phyloP scores from a whole-genome alignment of 1,139 yeast genomes.

The Blastobotrys niveus region DNA sequence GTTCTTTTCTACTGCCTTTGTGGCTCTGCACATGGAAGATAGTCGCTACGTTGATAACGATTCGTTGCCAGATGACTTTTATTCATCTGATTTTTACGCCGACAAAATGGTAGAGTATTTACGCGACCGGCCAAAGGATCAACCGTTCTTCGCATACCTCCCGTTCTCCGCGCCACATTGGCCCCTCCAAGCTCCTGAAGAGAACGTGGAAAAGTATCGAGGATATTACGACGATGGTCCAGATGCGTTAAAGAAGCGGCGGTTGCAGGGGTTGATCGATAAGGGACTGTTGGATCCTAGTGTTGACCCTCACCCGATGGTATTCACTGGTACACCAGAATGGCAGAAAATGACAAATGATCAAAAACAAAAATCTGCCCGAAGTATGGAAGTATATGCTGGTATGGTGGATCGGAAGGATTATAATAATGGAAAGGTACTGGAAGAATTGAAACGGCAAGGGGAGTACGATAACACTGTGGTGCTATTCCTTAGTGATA shows the following conservation, averaged over 20 bases:
- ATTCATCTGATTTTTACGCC: conserved; percentile 44
- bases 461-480: conserved; percentile 49
- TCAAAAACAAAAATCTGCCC: conserved; percentile 35
- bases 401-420: conserved; percentile 56
- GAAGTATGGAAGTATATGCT: conserved; percentile 52
- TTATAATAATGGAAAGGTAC: conserved; percentile 43
- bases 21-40: conserved; percentile 36
- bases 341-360: conserved; percentile 44
- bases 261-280: conserved; percentile 44
- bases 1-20: conserved; percentile 7
- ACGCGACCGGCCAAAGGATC: conserved; percentile 22
- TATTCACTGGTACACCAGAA: conserved; percentile 31
- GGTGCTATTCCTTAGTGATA: conserved; percentile 53
- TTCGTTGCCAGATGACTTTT: conserved; percentile 43
- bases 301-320: conserved; percentile 27
- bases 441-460: conserved; percentile 37
- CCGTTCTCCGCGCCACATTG: conserved; percentile 60
- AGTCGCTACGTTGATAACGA: conserved; percentile 35
- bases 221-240: conserved; percentile 52
- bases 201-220: conserved; percentile 42
- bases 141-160: conserved; percentile 48
- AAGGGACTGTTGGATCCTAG: conserved; percentile 43
- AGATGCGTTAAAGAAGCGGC: conserved; percentile 36
- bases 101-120: conserved; percentile 40
- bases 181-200: conserved; percentile 54